Base-by-base conservation (phyloP, 2,329 filamentous ascomycete genomes). In the Fusarium nodosum region DNA sequence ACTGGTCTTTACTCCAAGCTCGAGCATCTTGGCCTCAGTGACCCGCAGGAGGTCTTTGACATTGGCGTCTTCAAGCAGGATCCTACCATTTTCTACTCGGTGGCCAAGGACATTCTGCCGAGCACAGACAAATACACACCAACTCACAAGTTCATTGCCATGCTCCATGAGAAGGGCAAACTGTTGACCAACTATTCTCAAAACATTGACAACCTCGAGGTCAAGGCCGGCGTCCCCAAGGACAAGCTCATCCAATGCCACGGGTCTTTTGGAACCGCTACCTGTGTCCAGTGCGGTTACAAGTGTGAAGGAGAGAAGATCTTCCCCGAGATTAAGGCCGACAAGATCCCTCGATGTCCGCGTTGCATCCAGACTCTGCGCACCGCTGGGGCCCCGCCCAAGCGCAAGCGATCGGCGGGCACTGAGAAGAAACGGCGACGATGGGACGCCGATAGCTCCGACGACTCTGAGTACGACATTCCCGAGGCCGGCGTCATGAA, bases 111-210 rank as follows among this genome's bases (percentile, higher is more conserved):
- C 77, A 97, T 98, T 69, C 83, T 98, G 31, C 94, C 95, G 13
- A 88, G 89, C 24, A 90, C 91, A 16, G 90, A 93, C 71, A 90
- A 90, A 74, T 97, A 90, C 83, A 94, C 95, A 1, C 94, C 95
- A 0, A 98, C 96, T 0, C 96, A 99, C 83, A 90, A 91, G 55
- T 99, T 99, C 82, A 97, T 99, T 76, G 89, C 90, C 34, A 86
- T 97, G 73, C 87, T 99, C 36, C 93, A 99, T 79, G 87, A 95
- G 72, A 92, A 94, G 79, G 90, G 88, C 70, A 97, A 97, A 79
- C 87, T 99, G 9, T 87, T 97, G 63, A 98, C 94, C 42, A 97
- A 98, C 81, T 99, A 97, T 82, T 97, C 96, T 1, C 96, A 99
- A 78, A 99, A 99, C 79, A 98, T 99, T 76, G 96, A 99, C 83